phyloP scores from a whole-genome alignment of 2,329 filamentous ascomycete genomes.

The Aureobasidium melanogenum region DNA sequence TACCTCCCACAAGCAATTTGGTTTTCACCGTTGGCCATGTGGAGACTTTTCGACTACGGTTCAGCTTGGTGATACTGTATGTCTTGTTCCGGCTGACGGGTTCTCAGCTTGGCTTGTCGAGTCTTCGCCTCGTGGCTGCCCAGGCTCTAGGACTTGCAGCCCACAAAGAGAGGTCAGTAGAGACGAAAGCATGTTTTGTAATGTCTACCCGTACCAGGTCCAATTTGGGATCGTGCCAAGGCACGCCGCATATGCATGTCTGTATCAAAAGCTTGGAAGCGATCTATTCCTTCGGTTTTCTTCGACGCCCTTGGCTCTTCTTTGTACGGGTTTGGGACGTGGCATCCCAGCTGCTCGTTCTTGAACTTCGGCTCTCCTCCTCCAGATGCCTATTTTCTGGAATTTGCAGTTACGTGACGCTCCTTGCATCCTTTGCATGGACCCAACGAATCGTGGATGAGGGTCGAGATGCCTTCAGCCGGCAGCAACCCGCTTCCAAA shows the following conservation, averaged over 20 bases:
- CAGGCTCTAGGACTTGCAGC: background rate
- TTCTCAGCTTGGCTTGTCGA: background rate
- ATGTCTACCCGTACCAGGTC: conserved; percentile 1
- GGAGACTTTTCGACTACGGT: background rate
- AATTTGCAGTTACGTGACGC: conserved; percentile 6
- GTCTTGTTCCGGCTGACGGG: background rate
- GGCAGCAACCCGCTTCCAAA: conserved; percentile 2
- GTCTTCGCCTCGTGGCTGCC: background rate
- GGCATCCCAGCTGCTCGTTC: background rate
- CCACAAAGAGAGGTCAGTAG: background rate
- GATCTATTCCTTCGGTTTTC: background rate
- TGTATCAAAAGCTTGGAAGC: conserved; percentile 3
- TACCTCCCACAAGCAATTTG: background rate
- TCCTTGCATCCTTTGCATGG: conserved; percentile 4
- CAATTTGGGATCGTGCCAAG: background rate
- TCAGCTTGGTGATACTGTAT: background rate
- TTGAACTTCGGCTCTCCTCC: conserved; percentile 9
- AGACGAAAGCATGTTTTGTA: background rate
- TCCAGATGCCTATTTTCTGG: background rate
- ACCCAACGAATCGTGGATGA: background rate
- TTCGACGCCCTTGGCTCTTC: background rate
- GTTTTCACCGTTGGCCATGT: background rate
- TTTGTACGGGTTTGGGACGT: background rate
- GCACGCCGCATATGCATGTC: background rate
- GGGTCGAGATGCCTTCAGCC: background rate